phyloP scores from a whole-genome alignment of 2,329 filamentous ascomycete species.

The Colletotrichum liriopes region DNA sequence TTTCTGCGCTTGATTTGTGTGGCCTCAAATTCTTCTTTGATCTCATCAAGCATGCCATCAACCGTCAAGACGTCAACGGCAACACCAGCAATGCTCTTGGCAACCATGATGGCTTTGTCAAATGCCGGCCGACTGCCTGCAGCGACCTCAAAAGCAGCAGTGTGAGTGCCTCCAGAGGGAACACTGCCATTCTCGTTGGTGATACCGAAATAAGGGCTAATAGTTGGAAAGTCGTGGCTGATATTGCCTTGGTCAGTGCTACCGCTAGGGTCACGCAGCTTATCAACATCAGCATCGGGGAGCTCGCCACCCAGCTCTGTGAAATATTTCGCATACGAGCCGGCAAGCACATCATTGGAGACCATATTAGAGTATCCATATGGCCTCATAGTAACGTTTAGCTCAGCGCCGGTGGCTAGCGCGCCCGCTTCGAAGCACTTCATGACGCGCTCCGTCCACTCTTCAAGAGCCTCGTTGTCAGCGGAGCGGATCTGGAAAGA shows the following conservation, averaged over 20 bases:
- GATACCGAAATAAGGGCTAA: slow-evolving; percentile 49
- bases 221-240: slow-evolving; percentile 49
- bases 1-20: slow-evolving; percentile 47
- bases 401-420: slow-evolving; percentile 51
- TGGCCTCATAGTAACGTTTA: slow-evolving; percentile 54
- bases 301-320: slow-evolving; percentile 46
- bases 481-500: slow-evolving; percentile 72
- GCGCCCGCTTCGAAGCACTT: slow-evolving; percentile 49
- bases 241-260: slow-evolving; percentile 52
- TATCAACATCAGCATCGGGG: slow-evolving; percentile 47
- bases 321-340: slow-evolving; percentile 46
- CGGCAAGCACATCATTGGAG: slow-evolving; percentile 49
- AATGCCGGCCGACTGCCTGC: slow-evolving; percentile 66
- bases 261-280: slow-evolving; percentile 45
- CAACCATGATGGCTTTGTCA: slow-evolving; percentile 61
- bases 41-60: slow-evolving; percentile 57
- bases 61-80: slow-evolving; percentile 63
- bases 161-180: slow-evolving; percentile 62
- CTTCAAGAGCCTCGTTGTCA: slow-evolving; percentile 49
- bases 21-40: slow-evolving; percentile 55
- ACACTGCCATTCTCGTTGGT: slow-evolving; percentile 45
- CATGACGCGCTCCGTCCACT: slow-evolving; percentile 45
- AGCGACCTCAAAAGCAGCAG: slow-evolving; percentile 65
- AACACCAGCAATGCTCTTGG: slow-evolving; percentile 64
- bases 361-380: slow-evolving; percentile 52